Conservation (phyloP, 306 rosid species). For the Fragaria iinumae region DNA sequence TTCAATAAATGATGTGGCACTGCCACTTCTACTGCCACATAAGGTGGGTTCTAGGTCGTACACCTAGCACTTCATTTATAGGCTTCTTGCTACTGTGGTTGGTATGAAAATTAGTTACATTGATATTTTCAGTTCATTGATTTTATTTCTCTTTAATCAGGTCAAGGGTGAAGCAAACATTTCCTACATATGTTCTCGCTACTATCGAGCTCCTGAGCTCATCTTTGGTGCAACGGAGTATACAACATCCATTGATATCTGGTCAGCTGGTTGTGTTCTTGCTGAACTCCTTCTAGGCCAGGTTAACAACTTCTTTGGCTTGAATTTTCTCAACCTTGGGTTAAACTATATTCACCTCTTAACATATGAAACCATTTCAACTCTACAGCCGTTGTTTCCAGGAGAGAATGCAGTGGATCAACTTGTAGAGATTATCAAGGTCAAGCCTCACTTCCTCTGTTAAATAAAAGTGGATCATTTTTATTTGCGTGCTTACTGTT, state of each 20-base stretch:
- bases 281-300: slow-evolving; percentile 96
- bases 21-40: not conserved
- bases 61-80: not conserved
- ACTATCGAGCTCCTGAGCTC: slow-evolving; percentile 98
- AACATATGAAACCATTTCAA: slow-evolving; percentile 29
- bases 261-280: slow-evolving; percentile 99
- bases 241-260: slow-evolving; percentile 81
- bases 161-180: slow-evolving; percentile 88
- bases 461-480: slow-evolving; percentile 22
- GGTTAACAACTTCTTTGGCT: slow-evolving; percentile 43
- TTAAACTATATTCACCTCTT: slow-evolving; percentile 12
- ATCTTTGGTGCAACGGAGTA: slow-evolving; percentile 97
- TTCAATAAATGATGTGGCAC: not conserved
- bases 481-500: slow-evolving; percentile 18
- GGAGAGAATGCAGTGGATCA: slow-evolving; percentile 95
- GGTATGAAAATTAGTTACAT: not conserved
- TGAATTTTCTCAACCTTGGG: slow-evolving; percentile 11
- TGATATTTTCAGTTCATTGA: slow-evolving; percentile 10
- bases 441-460: slow-evolving; percentile 31
- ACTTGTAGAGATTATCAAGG: slow-evolving; percentile 97
- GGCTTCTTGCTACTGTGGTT: not conserved
- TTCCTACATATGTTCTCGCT: slow-evolving; percentile 92
- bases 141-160: slow-evolving; percentile 36
- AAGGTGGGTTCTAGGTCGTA: not conserved
- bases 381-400: slow-evolving; percentile 83